Evolutionary conservation across 2,329 filamentous ascomycete genomes (phyloP).

Genomic region (Exserohilum turcica): DNA sequence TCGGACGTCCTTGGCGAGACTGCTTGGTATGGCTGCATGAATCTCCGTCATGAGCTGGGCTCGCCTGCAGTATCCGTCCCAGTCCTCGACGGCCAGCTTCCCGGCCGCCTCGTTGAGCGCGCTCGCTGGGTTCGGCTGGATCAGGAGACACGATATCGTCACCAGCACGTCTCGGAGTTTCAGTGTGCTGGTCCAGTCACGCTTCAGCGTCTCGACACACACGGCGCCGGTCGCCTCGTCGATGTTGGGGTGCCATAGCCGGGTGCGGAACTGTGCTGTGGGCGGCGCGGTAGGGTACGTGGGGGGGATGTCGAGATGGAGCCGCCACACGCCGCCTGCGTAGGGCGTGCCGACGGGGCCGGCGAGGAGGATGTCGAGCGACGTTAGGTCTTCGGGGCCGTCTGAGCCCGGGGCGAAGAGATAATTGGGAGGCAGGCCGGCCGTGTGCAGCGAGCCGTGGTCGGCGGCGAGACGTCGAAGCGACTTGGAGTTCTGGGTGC

Average conservation of each 20-base stretch:
- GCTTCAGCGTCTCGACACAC: conserved; percentile 68
- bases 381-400: conserved; percentile 59
- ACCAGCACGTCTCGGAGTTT: conserved; percentile 64
- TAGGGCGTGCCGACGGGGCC: conserved; percentile 67
- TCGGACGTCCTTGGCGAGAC: conserved; percentile 51
- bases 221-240: conserved; percentile 66
- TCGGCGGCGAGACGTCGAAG: conserved; percentile 65
- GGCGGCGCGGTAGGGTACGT: conserved; percentile 60
- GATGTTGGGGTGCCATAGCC: conserved; percentile 69
- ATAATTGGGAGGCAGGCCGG: conserved; percentile 65
- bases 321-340: conserved; percentile 61
- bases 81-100: conserved; percentile 62
- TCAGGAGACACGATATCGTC: conserved; percentile 65
- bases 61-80: conserved; percentile 60
- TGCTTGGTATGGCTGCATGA: conserved; percentile 60
- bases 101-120: conserved; percentile 67
- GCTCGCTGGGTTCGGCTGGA: conserved; percentile 68
- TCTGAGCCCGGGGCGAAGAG: conserved; percentile 56
- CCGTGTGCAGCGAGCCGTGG: conserved; percentile 61
- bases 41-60: conserved; percentile 67
- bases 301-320: conserved; percentile 64
- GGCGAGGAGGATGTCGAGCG: conserved; percentile 62
- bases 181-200: conserved; percentile 64
- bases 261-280: conserved; percentile 65
- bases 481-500: conserved; percentile 53